Evolutionary conservation across 1,284 basidiomycete species (phyloP).

Genomic region (Schizophyllum amplum): DNA sequence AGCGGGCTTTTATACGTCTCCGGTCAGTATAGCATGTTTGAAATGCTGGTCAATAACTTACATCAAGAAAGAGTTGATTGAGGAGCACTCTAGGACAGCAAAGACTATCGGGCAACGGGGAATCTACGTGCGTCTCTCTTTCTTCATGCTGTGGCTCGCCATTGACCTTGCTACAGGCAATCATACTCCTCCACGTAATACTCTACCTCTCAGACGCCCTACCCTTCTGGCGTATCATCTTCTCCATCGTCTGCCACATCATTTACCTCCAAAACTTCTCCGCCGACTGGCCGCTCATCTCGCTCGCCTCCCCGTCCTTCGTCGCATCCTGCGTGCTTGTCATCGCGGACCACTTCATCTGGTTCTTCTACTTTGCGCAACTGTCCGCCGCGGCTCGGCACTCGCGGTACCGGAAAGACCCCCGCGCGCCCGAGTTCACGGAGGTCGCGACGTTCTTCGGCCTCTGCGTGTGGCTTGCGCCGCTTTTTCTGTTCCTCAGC

Average conservation of each 20-base stretch:
- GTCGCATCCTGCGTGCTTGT: conserved; percentile 78
- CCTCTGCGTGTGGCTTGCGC: conserved; percentile 87
- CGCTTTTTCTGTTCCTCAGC: conserved; percentile 87
- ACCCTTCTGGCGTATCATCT: conserved; percentile 63
- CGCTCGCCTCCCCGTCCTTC: conserved; percentile 76
- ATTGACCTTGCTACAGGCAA: conserved; percentile 38
- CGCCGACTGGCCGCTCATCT: conserved; percentile 81
- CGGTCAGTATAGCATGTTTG: neutral
- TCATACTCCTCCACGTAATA: conserved; percentile 71
- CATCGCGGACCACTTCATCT: conserved; percentile 83
- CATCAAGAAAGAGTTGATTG: conserved; percentile 39
- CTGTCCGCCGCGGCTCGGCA: conserved; percentile 48
- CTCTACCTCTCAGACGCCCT: conserved; percentile 76
- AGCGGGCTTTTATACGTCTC: conserved; percentile 90
- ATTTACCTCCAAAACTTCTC: conserved; percentile 92
- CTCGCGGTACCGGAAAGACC: conserved; percentile 30
- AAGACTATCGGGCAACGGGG: conserved; percentile 75
- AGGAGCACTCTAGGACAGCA: conserved; percentile 80
- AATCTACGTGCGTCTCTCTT: conserved; percentile 67
- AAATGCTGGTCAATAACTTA: neutral
- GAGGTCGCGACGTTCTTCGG: conserved; percentile 93
- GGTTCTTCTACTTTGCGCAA: conserved; percentile 89
- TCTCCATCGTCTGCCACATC: conserved; percentile 78
- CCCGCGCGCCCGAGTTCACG: conserved; percentile 55
- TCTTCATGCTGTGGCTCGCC: neutral